Percentiles rank a stretch among this genome's conserved stretches.
Conservation (phyloP, 345 rosid genomes). For the Pugionium dolabratum region DNA sequence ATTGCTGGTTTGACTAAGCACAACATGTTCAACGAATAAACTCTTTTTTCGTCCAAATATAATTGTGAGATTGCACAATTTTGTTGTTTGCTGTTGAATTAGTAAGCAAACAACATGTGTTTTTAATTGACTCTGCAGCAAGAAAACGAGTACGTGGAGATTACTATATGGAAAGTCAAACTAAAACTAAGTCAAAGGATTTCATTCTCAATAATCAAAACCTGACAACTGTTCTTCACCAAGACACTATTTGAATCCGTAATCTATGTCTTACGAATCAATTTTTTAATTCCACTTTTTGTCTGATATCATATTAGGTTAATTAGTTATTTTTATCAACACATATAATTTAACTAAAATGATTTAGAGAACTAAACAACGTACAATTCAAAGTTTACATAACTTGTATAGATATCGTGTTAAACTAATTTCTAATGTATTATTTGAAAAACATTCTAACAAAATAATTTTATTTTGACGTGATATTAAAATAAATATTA, state of each 20-base stretch:
- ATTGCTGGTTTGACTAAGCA: slow-evolving; percentile 30
- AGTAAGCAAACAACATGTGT: slow-evolving; percentile 6
- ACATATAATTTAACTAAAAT: no score
- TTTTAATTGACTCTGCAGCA: neutral
- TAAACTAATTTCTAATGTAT: no score
- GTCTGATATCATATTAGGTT: no score
- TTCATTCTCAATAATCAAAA: slow-evolving; percentile 22
- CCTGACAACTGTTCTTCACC: slow-evolving; percentile 9
- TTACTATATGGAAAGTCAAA: slow-evolving; percentile 5
- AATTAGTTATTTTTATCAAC: no score
- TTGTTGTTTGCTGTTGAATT: neutral
- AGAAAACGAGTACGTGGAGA: slow-evolving; percentile 24
- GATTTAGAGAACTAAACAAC: no score
- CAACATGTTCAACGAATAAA: neutral
- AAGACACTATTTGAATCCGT: neutral
- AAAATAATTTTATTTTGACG: no score
- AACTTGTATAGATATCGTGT: no score
- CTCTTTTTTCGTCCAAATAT: neutral
- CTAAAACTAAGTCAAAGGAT: slow-evolving; percentile 19
- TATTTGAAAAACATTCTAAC: no score
- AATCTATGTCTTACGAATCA: neutral
- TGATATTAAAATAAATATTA: no score
- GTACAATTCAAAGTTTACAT: no score
- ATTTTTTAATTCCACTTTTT: no score
- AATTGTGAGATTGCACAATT: neutral